Evolutionary conservation across 768 basidiomycete species (phyloP).

Genomic region (Lyophyllum semitale): DNA sequence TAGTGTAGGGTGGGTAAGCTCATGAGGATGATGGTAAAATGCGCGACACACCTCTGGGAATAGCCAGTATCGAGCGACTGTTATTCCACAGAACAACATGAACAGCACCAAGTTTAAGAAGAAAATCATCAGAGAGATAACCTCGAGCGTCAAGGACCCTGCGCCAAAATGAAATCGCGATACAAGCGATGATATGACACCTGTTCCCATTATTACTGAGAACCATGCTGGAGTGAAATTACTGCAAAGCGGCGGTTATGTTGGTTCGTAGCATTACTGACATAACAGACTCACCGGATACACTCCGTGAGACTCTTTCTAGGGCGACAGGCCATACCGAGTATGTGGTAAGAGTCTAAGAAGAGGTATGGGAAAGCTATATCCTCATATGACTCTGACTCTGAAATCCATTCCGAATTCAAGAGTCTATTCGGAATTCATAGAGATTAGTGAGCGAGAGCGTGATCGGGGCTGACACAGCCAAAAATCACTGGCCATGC

Average conservation of each 20-base stretch:
- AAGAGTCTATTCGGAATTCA: not conserved
- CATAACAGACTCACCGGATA: slow-evolving; percentile 26
- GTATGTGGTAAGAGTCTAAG: not conserved
- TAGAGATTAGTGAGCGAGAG: not conserved
- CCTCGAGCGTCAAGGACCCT: slow-evolving; percentile 32
- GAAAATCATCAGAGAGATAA: slow-evolving; percentile 52
- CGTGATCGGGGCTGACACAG: not conserved
- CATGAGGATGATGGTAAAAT: not conserved
- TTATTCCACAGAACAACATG: slow-evolving; percentile 45
- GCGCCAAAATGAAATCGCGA: slow-evolving; percentile 50
- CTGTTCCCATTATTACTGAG: slow-evolving; percentile 58
- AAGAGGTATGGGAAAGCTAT: not conserved
- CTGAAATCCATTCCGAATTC: slow-evolving; percentile 1
- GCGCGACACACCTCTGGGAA: slow-evolving; percentile 46
- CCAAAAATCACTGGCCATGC: not conserved
- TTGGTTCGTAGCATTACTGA: not conserved
- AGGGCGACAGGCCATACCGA: slow-evolving; percentile 19
- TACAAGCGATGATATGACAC: slow-evolving; percentile 47
- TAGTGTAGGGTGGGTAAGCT: not conserved
- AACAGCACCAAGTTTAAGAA: slow-evolving; percentile 61
- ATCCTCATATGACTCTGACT: not conserved
- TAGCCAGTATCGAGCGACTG: slow-evolving; percentile 50
- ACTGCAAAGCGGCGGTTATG: slow-evolving; percentile 4
- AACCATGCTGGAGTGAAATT: slow-evolving; percentile 61
- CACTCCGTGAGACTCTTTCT: slow-evolving; percentile 35